These are phyloP conservation scores for Leptographium galeiforme DNA, from an alignment of 2,329 filamentous ascomycete species.

Conservation along the genomic window DNA sequence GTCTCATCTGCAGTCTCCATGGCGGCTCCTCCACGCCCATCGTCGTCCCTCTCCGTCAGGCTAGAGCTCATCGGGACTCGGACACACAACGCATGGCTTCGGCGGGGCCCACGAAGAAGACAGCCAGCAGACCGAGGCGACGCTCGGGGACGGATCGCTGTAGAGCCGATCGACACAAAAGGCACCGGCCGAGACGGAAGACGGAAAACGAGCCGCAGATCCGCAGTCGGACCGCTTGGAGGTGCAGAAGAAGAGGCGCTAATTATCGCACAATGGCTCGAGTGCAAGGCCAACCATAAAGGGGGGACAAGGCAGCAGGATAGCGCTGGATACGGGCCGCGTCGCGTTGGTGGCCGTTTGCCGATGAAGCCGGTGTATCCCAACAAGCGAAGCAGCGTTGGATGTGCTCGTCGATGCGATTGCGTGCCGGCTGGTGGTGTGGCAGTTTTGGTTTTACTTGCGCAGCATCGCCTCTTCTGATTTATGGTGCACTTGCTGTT, in stretches of 20 bases:
- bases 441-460: not conserved
- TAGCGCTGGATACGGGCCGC: not conserved
- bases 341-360: not conserved
- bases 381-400: not conserved
- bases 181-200: not conserved
- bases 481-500: not conserved
- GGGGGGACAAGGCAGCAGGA: not conserved
- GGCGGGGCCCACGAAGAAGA: not conserved
- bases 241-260: not conserved
- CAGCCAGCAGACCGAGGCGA: not conserved
- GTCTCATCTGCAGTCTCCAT: not conserved
- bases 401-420: not conserved
- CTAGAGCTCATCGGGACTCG: constrained; percentile 12
- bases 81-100: constrained; percentile 11
- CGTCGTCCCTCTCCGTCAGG: constrained; percentile 10
- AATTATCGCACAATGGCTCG: not conserved
- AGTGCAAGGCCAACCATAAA: too few relatives aligned
- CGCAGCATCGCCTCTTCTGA: not conserved
- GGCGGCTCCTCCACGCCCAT: constrained; percentile 4
- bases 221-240: not conserved
- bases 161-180: not conserved
- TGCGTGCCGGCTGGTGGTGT: not conserved
- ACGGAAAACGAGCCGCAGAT: not conserved
- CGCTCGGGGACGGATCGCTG: not conserved
- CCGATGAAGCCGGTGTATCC: not conserved